Base-by-base conservation (phyloP, 176 grass and related monocot species). In the Pontederia crassipes region DNA sequence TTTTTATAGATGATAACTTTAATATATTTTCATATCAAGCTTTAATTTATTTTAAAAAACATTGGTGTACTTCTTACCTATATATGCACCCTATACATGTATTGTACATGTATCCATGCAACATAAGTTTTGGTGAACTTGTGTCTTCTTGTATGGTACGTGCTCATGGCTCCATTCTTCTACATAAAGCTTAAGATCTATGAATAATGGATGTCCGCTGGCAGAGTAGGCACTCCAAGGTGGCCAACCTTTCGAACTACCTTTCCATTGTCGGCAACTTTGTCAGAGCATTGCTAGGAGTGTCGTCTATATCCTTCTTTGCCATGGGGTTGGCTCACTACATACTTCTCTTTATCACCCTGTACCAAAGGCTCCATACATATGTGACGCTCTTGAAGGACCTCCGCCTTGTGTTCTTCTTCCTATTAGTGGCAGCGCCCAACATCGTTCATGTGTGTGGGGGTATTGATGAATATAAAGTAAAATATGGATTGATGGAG, bases 241-340 rank as follows among this genome's bases (percentile, higher is more conserved):
- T 95, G 46, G 90, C 90, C 17, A 95, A 95, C 67, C 65, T 86
- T 28, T 79, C 90, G 55, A 95, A 86, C 75, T 86, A 95, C 68
- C 78, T 95, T 26, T 86, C 90, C 24, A 86, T 95, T 55, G 80
- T 95, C 11, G 86, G 90, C 3, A 95, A 95, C 86, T 95, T 95
- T 57, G 83, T 95, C 2, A 86, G 86, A 24, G 90, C 90, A 57
- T 72, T 95, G 71, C 67, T 95, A 12, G 90, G 90, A 0, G 83
- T 83, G 3, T 78, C 63, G 64, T 83, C 90, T 48, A 65, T 82
- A 46, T 95, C 89, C 77, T 95, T 84, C 72, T 95, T 95, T 64
- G 82, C 90, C 40, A 62, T 95, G 14, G 90, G 90, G 0, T 65
- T 95, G 16, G 86, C 90, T 7, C 90, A 95, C 83, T 95, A 95